A percentile compares a stretch with the other conserved stretches of the same genome.
These are phyloP conservation scores for Dictyostelium firmibasis DNA, from an alignment of 78 protist genomes.

Conservation along the genomic window DNA sequence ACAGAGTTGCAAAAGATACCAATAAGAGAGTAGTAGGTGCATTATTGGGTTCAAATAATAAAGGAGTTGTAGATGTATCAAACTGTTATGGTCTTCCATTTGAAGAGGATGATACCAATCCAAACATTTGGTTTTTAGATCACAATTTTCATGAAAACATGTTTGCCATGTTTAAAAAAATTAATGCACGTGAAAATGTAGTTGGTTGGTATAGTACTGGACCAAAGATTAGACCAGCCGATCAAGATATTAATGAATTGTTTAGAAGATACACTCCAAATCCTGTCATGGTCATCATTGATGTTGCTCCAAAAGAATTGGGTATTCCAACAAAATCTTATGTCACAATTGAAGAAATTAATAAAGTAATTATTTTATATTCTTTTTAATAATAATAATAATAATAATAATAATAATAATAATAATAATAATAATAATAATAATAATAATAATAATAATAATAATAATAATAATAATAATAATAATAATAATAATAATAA, in stretches of 20 bases:
- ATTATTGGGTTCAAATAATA: constrained; percentile 89
- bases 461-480: neutral
- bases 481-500: too few relatives aligned
- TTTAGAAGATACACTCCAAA: constrained; percentile 87
- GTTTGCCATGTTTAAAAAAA: constrained; percentile 96
- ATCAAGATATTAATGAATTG: constrained; percentile 92
- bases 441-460: neutral
- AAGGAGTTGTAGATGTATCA: constrained; percentile 90
- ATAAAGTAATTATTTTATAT: constrained; percentile 72
- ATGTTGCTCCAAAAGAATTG: constrained; percentile 87
- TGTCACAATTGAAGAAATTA: constrained; percentile 91
- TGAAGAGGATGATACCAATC: constrained; percentile 95
- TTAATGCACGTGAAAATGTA: constrained; percentile 93
- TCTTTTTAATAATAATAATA: neutral
- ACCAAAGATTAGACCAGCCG: constrained; percentile 94
- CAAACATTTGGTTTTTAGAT: constrained; percentile 95
- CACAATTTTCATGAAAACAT: constrained; percentile 95
- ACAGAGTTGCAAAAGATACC: constrained; percentile 80
- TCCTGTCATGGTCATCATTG: constrained; percentile 93
- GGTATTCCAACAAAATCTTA: constrained; percentile 94
- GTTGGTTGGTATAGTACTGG: constrained; percentile 99
- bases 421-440: neutral
- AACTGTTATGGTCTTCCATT: constrained; percentile 97
- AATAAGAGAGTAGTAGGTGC: constrained; percentile 96
- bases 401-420: neutral